These are phyloP conservation scores for Emericellopsis atlantica DNA, from an alignment of 2,329 filamentous ascomycete genomes.

Conservation along the genomic window DNA sequence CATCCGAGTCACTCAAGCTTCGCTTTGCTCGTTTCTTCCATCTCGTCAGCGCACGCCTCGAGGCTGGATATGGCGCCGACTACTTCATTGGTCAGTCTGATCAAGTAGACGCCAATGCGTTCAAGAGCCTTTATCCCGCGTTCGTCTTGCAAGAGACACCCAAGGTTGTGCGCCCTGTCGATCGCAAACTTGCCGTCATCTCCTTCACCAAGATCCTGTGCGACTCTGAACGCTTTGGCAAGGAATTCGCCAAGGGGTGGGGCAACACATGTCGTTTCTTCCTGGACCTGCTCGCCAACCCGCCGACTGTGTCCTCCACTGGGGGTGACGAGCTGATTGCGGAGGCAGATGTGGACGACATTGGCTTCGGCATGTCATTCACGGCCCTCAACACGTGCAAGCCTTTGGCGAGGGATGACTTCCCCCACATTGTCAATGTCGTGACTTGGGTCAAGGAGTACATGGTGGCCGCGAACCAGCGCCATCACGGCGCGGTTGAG, in stretches of 20 bases:
- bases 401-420: slow-evolving; percentile 62
- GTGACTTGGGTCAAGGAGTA: slow-evolving; percentile 75
- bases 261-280: slow-evolving; percentile 79
- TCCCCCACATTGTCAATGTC: slow-evolving; percentile 71
- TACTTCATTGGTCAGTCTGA: slow-evolving; percentile 85
- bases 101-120: slow-evolving; percentile 65
- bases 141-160: slow-evolving; percentile 85
- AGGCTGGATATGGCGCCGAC: slow-evolving; percentile 79
- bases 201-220: slow-evolving; percentile 87
- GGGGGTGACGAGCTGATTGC: slow-evolving; percentile 64
- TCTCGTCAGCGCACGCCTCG: slow-evolving; percentile 65
- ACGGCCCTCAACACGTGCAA: slow-evolving; percentile 88
- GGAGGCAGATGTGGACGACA: slow-evolving; percentile 87
- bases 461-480: slow-evolving; percentile 63
- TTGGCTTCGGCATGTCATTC: slow-evolving; percentile 89
- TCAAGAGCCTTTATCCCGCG: slow-evolving; percentile 71
- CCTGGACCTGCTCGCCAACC: slow-evolving; percentile 79
- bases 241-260: slow-evolving; percentile 82
- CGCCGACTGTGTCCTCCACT: slow-evolving; percentile 54
- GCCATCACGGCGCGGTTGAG: slow-evolving; percentile 58
- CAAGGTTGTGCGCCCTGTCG: slow-evolving; percentile 73
- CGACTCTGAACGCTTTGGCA: slow-evolving; percentile 72
- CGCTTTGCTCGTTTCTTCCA: slow-evolving; percentile 94
- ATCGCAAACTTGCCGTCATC: slow-evolving; percentile 87
- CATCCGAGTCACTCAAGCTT: slow-evolving; percentile 68